Conservation (phyloP, 1,284 basidiomycete genomes). For the Sporisorium iseilematis-ciliati region DNA sequence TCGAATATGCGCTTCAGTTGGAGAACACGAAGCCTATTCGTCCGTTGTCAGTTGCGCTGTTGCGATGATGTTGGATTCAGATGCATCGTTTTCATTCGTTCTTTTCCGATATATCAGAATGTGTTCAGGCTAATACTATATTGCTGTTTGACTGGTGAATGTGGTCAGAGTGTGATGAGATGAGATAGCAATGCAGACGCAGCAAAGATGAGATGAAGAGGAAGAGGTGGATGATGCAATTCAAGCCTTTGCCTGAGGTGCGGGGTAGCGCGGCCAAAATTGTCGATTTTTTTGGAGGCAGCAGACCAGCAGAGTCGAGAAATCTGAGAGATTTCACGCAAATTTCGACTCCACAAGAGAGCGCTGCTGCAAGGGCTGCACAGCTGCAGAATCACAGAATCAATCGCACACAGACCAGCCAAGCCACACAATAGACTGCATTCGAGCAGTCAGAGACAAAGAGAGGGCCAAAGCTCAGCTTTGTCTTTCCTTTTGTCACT, state of each 20-base stretch:
- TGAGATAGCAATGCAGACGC: not conserved
- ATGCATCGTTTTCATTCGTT: not conserved
- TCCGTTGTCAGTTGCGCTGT: constrained; percentile 31
- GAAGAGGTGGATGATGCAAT: too few species aligned
- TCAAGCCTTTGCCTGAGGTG: not conserved
- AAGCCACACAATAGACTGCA: not conserved
- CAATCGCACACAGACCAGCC: constrained; percentile 7
- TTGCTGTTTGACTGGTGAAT: too few species aligned
- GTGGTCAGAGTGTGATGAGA: too few species aligned
- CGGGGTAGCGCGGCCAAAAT: not conserved
- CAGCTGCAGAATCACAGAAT: constrained; percentile 4
- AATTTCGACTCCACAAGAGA: not conserved
- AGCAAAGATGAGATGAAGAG: not conserved
- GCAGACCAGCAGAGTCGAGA: constrained; percentile 4
- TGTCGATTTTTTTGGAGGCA: not conserved
- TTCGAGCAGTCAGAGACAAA: not conserved
- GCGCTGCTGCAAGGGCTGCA: not conserved
- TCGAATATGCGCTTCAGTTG: constrained; percentile 63
- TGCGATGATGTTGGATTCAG: constrained; percentile 14
- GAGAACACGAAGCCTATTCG: constrained; percentile 58
- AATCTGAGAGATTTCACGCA: not conserved
- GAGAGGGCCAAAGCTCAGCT: too few species aligned
- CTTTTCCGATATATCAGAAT: not conserved
- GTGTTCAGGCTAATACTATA: too few species aligned
- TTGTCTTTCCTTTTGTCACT: too few species aligned